Percentiles rank a stretch among this genome's conserved stretches.
phyloP scores from a whole-genome alignment of 2,329 filamentous ascomycete genomes.

The Epichloe aotearoae region DNA sequence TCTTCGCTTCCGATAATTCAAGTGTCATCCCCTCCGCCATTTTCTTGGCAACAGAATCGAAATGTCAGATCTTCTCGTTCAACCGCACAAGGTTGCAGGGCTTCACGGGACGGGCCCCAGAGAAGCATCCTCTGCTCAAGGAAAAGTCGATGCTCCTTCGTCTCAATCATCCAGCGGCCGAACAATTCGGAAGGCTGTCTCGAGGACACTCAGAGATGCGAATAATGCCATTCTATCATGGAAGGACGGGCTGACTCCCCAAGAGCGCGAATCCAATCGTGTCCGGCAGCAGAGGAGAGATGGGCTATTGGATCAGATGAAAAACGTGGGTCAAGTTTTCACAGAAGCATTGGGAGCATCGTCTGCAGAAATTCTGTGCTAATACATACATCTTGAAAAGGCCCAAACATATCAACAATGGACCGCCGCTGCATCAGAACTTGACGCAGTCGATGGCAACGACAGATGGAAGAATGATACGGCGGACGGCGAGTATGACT shows the following conservation, averaged over 20 bases:
- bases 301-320: slow-evolving; percentile 50
- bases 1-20: neutral
- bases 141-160: neutral
- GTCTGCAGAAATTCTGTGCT: neutral
- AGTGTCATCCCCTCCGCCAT: neutral
- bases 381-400: slow-evolving; percentile 22
- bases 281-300: slow-evolving; percentile 46
- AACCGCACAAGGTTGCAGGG: neutral
- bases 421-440: slow-evolving; percentile 59
- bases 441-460: slow-evolving; percentile 70
- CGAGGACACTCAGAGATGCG: slow-evolving; percentile 13
- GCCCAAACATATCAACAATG: slow-evolving; percentile 60
- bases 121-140: neutral
- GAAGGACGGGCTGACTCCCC: slow-evolving; percentile 37
- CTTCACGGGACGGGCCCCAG: slow-evolving; percentile 1
- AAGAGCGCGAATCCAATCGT: slow-evolving; percentile 33
- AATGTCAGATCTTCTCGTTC: slow-evolving; percentile 5
- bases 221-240: slow-evolving; percentile 31
- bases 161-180: neutral
- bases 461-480: slow-evolving; percentile 66
- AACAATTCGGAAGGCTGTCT: slow-evolving; percentile 1
- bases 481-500: slow-evolving; percentile 54
- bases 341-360: too few species aligned
- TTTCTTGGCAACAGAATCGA: neutral
- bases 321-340: slow-evolving; percentile 37